Evolutionary conservation across 202 grass and related monocot genomes (phyloP).

Genomic region (Musa balbisiana): DNA sequence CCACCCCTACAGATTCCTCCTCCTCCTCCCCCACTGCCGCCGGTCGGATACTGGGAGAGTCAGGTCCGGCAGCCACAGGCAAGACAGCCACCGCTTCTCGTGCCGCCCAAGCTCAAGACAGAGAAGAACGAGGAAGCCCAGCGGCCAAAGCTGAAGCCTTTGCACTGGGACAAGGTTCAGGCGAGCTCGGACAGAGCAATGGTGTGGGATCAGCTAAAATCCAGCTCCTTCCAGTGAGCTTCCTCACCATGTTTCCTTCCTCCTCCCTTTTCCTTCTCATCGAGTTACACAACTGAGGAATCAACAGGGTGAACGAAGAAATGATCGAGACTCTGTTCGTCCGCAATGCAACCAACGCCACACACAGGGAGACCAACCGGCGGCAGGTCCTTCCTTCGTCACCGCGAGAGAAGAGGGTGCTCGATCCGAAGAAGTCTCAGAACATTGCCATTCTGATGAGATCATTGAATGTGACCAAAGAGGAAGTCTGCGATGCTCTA

Average conservation of each 20-base stretch:
- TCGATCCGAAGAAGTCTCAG: constrained; percentile 82
- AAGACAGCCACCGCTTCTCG: constrained; percentile 18
- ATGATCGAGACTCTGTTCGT: constrained; percentile 92
- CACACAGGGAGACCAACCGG: constrained; percentile 43
- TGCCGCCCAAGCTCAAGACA: constrained; percentile 9
- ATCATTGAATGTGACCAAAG: constrained; percentile 64
- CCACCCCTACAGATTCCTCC: constrained; percentile 21
- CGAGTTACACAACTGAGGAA: neutral
- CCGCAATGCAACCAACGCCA: constrained; percentile 46
- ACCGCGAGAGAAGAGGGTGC: constrained; percentile 62
- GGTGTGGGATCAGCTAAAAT: constrained; percentile 78
- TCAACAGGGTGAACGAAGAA: constrained; percentile 83
- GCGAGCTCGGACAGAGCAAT: constrained; percentile 55
- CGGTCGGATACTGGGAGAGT: constrained; percentile 51
- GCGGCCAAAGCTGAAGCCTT: constrained; percentile 58
- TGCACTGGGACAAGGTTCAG: constrained; percentile 73
- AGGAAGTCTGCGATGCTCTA: constrained; percentile 88
- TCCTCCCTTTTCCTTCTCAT: neutral
- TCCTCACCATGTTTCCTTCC: neutral
- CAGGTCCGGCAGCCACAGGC: constrained; percentile 38
- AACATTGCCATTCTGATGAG: constrained; percentile 92
- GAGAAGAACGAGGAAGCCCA: constrained; percentile 30
- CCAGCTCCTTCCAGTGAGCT: constrained; percentile 71
- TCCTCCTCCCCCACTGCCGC: constrained; percentile 33
- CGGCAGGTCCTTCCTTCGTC: constrained; percentile 28